phyloP scores from a whole-genome alignment of 495 filamentous ascomycete species.

The Penicillium flavigenum region DNA sequence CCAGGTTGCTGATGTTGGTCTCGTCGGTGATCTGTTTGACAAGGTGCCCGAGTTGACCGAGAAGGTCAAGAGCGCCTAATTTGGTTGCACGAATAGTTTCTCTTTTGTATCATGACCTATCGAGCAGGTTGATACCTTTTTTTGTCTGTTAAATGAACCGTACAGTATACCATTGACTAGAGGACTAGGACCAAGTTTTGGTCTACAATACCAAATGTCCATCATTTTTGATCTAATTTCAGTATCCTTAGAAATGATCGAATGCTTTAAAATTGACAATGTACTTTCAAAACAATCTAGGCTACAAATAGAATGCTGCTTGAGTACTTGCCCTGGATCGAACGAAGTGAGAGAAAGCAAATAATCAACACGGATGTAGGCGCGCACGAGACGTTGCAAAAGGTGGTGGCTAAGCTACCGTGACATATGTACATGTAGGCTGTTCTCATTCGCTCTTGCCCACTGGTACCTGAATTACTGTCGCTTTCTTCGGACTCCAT shows the following conservation, averaged over 20 bases:
- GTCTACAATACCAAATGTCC: conserved; percentile 18
- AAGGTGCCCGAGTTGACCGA: conserved; percentile 95
- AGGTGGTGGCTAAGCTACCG: too few relatives aligned
- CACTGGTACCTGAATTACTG: too few relatives aligned
- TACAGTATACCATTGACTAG: conserved; percentile 38
- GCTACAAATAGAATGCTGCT: neutral
- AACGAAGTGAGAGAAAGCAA: too few relatives aligned
- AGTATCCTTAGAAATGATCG: neutral
- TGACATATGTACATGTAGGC: too few relatives aligned
- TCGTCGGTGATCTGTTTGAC: conserved; percentile 93
- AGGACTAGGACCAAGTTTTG: conserved; percentile 17
- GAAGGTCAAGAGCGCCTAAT: conserved; percentile 68
- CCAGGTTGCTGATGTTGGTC: conserved; percentile 92
- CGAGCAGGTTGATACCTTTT: conserved; percentile 21
- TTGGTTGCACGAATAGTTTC: conserved; percentile 28
- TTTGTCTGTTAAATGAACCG: conserved; percentile 24
- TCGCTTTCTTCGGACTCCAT: too few relatives aligned
- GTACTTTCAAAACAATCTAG: neutral
- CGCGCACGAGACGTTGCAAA: too few relatives aligned
- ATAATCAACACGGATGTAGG: too few relatives aligned
- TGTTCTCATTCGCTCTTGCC: too few relatives aligned
- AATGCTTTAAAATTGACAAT: neutral
- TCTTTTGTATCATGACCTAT: conserved; percentile 31
- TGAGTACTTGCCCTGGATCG: neutral
- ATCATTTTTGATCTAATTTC: neutral